Evolutionary conservation across 2,329 filamentous ascomycete genomes (phyloP).

Genomic region (Ceratocystis cacaofunesta): DNA sequence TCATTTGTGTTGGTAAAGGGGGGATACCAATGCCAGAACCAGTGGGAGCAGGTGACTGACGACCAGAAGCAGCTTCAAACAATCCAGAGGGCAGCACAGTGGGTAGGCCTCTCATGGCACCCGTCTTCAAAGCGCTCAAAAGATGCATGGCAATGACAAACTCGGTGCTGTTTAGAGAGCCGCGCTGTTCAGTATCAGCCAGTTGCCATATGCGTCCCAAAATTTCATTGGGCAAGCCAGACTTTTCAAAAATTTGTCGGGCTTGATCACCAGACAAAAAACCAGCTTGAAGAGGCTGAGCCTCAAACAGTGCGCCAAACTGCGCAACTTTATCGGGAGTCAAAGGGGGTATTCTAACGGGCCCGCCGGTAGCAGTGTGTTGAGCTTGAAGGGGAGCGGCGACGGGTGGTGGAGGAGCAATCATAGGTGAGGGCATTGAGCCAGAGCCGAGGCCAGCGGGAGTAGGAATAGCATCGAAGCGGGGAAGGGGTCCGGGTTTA

Average conservation of each 20-base stretch:
- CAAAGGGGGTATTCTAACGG: conserved; percentile 76
- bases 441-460: conserved; percentile 16
- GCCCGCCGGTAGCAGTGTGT: conserved; percentile 41
- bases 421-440: conserved; percentile 18
- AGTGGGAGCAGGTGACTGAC: conserved; percentile 39
- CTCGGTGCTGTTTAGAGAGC: conserved; percentile 71
- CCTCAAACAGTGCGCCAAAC: conserved; percentile 80
- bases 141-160: conserved; percentile 99
- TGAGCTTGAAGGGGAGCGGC: conserved; percentile 38
- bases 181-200: conserved; percentile 83
- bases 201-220: conserved; percentile 94
- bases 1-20: conserved; percentile 65
- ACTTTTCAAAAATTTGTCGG: conserved; percentile 90
- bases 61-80: conserved; percentile 76
- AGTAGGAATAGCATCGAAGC: conserved; percentile 48
- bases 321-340: conserved; percentile 78
- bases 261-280: conserved; percentile 73
- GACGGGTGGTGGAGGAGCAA: conserved; percentile 31
- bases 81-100: conserved; percentile 67
- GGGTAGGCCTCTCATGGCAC: conserved; percentile 64
- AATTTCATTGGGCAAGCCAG: conserved; percentile 73
- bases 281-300: conserved; percentile 63
- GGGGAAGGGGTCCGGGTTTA: conserved; percentile 74
- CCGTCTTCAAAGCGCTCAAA: conserved; percentile 77
- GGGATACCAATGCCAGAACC: conserved; percentile 20